A percentile compares a stretch with the other conserved stretches of the same genome.
Evolutionary conservation across 1,284 basidiomycete species (phyloP).

Genomic region (Porodaedalea pini): DNA sequence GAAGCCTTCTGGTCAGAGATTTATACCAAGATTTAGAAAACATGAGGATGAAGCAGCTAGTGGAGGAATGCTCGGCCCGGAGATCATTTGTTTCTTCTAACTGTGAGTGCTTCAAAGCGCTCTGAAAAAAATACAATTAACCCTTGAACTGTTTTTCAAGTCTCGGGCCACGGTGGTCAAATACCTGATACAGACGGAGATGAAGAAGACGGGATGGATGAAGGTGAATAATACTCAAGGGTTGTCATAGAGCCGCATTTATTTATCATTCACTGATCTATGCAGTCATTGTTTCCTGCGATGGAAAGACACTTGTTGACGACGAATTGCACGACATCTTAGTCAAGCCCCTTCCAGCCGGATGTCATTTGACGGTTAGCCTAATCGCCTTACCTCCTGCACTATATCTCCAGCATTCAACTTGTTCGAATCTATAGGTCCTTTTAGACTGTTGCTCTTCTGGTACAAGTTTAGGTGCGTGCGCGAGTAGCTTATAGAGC

Average conservation of each 20-base stretch:
- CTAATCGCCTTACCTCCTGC: background rate
- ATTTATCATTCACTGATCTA: no score
- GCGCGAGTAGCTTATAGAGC: background rate
- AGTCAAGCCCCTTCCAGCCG: constrained; percentile 21
- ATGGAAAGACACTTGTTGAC: constrained; percentile 22
- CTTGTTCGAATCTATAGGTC: constrained; percentile 6
- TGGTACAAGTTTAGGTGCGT: constrained; percentile 20
- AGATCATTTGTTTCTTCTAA: constrained; percentile 21
- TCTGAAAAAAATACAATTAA: background rate
- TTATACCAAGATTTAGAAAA: no score
- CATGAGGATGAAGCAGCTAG: constrained; percentile 16
- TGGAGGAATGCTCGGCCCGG: constrained; percentile 15
- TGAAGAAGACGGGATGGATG: constrained; percentile 23
- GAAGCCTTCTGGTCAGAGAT: background rate
- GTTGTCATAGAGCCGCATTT: no score
- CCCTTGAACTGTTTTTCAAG: background rate
- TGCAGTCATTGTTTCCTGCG: constrained; percentile 19
- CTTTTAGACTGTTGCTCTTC: constrained; percentile 23
- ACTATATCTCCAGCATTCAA: background rate
- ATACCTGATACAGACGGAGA: constrained; percentile 22
- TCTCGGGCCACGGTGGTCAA: constrained; percentile 22
- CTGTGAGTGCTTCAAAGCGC: constrained; percentile 6
- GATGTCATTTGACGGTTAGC: constrained; percentile 21
- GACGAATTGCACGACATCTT: constrained; percentile 22
- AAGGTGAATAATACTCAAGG: no score